Conservation (phyloP, 768 basidiomycete genomes). For the Serpula lacrymans region DNA sequence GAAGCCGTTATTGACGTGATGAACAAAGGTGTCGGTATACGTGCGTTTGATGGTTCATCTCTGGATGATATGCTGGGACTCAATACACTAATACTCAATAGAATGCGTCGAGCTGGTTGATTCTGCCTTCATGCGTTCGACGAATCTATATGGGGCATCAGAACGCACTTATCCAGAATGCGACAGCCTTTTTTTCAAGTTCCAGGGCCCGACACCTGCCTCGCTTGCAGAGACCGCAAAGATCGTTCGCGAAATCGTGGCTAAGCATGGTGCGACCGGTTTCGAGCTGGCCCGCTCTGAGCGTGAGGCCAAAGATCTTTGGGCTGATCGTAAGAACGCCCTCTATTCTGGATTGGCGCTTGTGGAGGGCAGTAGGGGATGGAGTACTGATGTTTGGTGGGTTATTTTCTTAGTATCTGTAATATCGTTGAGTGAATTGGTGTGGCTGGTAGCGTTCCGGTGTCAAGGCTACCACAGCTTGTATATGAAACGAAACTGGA, state of each 20-base stretch:
- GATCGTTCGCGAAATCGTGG: conserved; percentile 54
- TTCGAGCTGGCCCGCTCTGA: conserved; percentile 63
- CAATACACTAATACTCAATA: conserved; percentile 18
- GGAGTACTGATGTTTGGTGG: conserved; percentile 79
- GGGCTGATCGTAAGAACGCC: conserved; percentile 71
- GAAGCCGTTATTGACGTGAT: conserved; percentile 72
- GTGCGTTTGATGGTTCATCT: conserved; percentile 38
- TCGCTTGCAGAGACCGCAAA: conserved; percentile 60
- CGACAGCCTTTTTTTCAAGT: conserved; percentile 84
- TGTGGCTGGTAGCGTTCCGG: conserved; percentile 44
- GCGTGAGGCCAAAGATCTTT: conserved; percentile 68
- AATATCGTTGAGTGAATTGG: neutral
- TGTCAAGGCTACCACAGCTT: conserved; percentile 61
- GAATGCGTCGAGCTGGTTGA: conserved; percentile 88
- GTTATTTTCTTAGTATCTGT: conserved; percentile 2
- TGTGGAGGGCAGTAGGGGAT: conserved; percentile 53
- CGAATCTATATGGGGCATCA: conserved; percentile 54
- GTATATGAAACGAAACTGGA: conserved; percentile 73
- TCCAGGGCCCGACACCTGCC: conserved; percentile 65
- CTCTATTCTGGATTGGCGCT: conserved; percentile 54
- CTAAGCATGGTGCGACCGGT: conserved; percentile 63
- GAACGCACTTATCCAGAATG: conserved; percentile 53
- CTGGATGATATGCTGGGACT: conserved; percentile 2
- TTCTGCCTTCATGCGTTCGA: conserved; percentile 60
- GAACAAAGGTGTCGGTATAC: conserved; percentile 71